Conservation (phyloP, 129 eudicot genomes). For the Calendula officinalis region DNA sequence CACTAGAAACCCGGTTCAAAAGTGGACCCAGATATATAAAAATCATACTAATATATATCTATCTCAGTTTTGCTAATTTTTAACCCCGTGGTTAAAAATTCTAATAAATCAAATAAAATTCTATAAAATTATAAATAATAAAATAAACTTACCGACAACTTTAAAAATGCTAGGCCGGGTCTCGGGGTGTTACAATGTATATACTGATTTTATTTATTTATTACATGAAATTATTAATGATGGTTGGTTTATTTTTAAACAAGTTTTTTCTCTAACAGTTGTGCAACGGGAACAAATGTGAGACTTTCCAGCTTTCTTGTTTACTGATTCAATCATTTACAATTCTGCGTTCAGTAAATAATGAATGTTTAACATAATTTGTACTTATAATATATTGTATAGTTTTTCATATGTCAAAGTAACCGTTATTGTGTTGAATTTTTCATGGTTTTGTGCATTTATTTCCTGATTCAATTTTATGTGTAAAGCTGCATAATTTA, state of each 20-base stretch:
- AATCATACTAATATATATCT: too few species aligned
- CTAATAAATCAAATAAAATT: too few species aligned
- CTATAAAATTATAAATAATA: too few species aligned
- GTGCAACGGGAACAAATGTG: conserved; percentile 17
- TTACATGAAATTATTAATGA: background rate
- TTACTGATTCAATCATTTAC: conserved; percentile 26
- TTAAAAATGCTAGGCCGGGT: too few species aligned
- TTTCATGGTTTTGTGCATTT: too few species aligned
- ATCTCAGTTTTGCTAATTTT: too few species aligned
- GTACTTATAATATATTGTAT: conserved; percentile 7
- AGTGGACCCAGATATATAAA: too few species aligned
- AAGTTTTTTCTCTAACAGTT: background rate
- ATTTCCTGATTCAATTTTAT: background rate
- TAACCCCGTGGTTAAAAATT: too few species aligned
- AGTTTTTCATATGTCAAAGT: conserved; percentile 14
- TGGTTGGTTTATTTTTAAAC: background rate
- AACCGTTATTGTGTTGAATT: background rate
- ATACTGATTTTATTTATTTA: background rate
- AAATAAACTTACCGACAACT: too few species aligned
- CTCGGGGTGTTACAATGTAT: background rate
- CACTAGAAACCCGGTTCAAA: too few species aligned
- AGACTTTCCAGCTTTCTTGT: conserved; percentile 10
- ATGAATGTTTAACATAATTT: conserved; percentile 12
- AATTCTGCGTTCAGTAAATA: conserved; percentile 13
- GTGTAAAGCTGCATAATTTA: too few species aligned